Conservation (phyloP, 2,329 filamentous ascomycete species). For the Scedosporium boydii region DNA sequence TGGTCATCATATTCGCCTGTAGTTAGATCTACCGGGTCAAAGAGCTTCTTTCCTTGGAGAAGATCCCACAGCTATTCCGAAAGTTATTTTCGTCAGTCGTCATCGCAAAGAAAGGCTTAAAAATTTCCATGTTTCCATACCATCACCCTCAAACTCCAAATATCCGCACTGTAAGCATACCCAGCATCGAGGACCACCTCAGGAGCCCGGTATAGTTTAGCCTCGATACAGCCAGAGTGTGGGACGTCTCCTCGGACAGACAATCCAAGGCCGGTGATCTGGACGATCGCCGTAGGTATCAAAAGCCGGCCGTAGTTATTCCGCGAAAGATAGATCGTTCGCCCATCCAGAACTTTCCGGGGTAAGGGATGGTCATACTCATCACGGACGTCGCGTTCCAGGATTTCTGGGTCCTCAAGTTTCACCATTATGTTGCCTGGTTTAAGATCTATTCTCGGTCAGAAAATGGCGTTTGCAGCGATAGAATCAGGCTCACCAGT, state of each 20-base stretch:
- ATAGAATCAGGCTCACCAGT: slow-evolving; percentile 9
- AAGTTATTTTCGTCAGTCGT: no score
- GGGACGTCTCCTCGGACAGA: slow-evolving; percentile 7
- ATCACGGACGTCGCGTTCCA: slow-evolving; percentile 11
- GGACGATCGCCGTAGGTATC: slow-evolving; percentile 10
- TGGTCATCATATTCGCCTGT: no score
- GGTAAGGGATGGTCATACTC: slow-evolving; percentile 14
- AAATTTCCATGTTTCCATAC: slow-evolving; percentile 5
- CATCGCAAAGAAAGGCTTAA: no score
- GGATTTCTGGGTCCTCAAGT: slow-evolving; percentile 11
- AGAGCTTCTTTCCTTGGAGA: no score
- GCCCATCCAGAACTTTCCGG: slow-evolving; percentile 10
- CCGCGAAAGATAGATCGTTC: slow-evolving; percentile 15
- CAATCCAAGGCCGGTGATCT: slow-evolving; percentile 13
- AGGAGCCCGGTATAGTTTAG: slow-evolving; percentile 12
- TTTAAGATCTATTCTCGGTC: slow-evolving; percentile 11
- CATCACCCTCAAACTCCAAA: slow-evolving; percentile 16
- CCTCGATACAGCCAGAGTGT: slow-evolving; percentile 10
- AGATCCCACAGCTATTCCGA: no score
- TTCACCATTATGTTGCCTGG: slow-evolving; percentile 14
- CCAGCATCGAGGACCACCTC: slow-evolving; percentile 15
- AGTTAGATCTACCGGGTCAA: no score
- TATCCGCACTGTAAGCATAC: slow-evolving; percentile 11
- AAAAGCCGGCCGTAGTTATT: slow-evolving; percentile 13
- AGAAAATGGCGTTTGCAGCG: neutral